These are phyloP conservation scores for Tardiomyces blankii DNA, from an alignment of 1,139 yeast species.

Conservation along the genomic window DNA sequence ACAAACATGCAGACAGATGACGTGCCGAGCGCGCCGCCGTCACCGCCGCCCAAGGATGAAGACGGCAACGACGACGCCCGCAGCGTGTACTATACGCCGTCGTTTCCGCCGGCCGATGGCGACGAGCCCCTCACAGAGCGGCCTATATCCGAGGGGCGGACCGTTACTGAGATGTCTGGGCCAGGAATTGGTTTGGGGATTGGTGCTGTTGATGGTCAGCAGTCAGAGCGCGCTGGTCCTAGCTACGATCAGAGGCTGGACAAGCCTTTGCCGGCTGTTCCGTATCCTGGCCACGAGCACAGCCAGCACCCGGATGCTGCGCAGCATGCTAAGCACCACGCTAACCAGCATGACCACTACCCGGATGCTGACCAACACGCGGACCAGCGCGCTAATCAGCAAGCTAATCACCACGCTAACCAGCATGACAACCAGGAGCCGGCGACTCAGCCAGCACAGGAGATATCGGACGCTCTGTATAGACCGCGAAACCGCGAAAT, in stretches of 20 bases:
- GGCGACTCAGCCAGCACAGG: too few species aligned
- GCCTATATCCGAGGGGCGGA: neutral
- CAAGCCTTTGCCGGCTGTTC: neutral
- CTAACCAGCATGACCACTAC: too few species aligned
- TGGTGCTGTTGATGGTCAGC: neutral
- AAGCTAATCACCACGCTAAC: too few species aligned
- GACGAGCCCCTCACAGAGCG: neutral
- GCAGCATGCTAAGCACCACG: too few species aligned
- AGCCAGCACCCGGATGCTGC: too few species aligned
- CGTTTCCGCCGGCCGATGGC: conserved; percentile 3
- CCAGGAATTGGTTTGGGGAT: neutral
- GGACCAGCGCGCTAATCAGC: too few species aligned
- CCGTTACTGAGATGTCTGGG: neutral
- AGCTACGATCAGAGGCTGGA: neutral
- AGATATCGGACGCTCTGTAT: too few species aligned
- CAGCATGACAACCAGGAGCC: too few species aligned
- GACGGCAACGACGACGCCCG: conserved; percentile 7
- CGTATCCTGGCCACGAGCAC: neutral
- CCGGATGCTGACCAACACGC: too few species aligned
- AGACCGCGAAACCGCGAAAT: too few species aligned
- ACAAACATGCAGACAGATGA: neutral
- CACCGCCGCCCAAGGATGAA: conserved; percentile 1
- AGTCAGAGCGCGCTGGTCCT: too few species aligned
- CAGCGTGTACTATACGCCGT: conserved; percentile 14
- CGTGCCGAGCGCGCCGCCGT: conserved; percentile 1